Evolutionary conservation across 441 rosid species (phyloP).

Genomic region (Capsella rubella): DNA sequence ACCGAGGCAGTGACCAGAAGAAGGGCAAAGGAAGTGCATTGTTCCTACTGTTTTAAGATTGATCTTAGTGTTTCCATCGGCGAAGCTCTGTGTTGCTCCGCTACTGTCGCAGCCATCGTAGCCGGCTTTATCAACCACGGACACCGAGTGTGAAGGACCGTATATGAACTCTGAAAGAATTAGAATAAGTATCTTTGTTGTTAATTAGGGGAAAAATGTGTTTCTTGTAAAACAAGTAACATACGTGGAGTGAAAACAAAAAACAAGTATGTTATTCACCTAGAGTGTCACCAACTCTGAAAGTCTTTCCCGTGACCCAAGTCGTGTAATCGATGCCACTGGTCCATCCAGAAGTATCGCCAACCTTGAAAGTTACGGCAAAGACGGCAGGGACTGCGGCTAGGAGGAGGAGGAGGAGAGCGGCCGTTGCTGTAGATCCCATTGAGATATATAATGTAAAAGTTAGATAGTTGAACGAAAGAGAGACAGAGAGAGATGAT

Average conservation of each 20-base stretch:
- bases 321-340: conserved; percentile 43
- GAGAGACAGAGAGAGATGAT: background rate
- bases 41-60: conserved; percentile 51
- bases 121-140: conserved; percentile 53
- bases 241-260: background rate
- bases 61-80: conserved; percentile 53
- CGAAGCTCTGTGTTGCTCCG: conserved; percentile 44
- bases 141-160: conserved; percentile 50
- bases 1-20: conserved; percentile 55
- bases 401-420: conserved; percentile 52
- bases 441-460: conserved; percentile 4
- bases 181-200: background rate
- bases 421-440: conserved; percentile 44
- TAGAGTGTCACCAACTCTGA: conserved; percentile 68
- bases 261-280: conserved; percentile 41
- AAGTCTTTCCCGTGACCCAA: conserved; percentile 63
- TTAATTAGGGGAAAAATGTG: background rate
- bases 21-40: conserved; percentile 67
- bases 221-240: conserved; percentile 20
- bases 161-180: conserved; percentile 61
- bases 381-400: conserved; percentile 56
- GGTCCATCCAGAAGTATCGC: conserved; percentile 65
- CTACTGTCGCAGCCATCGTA: conserved; percentile 54
- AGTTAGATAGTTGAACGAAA: background rate
- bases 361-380: conserved; percentile 56